Evolutionary conservation across 768 basidiomycete genomes (phyloP), one percentile per base, ranked within the genome.

Genomic region (Lentinula boryana): DNA sequence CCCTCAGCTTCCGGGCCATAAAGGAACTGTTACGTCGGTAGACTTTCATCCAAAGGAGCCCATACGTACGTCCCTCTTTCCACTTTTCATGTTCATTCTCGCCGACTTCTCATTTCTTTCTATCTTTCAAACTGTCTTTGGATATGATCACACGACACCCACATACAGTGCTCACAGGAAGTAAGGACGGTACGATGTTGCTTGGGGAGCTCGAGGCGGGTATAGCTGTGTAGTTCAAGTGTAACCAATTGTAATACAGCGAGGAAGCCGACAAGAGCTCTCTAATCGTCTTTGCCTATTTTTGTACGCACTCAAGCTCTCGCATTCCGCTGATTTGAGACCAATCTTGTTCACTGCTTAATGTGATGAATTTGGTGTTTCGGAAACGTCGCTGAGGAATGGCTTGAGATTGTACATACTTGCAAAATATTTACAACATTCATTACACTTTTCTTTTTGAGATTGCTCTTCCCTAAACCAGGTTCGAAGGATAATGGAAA

Each of bases 1-100:
- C 52, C 56, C 49, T 33, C 56, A 59, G 91, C 81, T 98, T 60
- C 93, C 96, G 41, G 96, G 96, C 13, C 96, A 99, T 72, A 97
- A 93, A 72, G 95, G 96, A 10, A 95, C 95, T 0, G 95, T 98
- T 13, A 95, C 93, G 1, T 78, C 88, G n/a, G 93, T 94, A 0
- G 97, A 96, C 67, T 97, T 96, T 79, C 94, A 96, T 71, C 95
- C 96, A 8, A 93, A 88, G 68, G 95, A 97, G 67, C 95, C 95
- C 10, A 95, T 97, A 71, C 84, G 94, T 96, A 72, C 64, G 94
- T 78, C 31, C 35, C 9, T 49, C 6, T 15, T 10, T 59, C 13
- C 15, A 54, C 23, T 43, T 7, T 51, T 13, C 35, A 23, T 15
- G 27, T 35, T 33, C 27, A 58, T 33, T 35, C 51, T 59, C 52